These are phyloP conservation scores for Medakamo hakoo DNA, from an alignment of 139 green algal species.

Conservation along the genomic window DNA sequence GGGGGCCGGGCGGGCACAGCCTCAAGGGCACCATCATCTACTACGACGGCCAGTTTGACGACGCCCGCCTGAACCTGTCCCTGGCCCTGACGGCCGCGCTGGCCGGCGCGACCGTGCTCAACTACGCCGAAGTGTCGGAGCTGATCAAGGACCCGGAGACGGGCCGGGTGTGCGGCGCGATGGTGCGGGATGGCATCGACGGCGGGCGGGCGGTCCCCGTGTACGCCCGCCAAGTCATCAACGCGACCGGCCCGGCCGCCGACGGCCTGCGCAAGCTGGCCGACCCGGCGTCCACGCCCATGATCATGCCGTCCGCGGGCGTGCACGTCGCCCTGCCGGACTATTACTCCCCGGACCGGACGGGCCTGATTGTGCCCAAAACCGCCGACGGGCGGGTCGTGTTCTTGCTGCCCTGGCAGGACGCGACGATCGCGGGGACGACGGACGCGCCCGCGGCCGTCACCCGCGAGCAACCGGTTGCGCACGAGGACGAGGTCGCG, in stretches of 20 bases:
- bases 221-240: conserved; percentile 53
- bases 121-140: conserved; percentile 53
- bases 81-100: conserved; percentile 76
- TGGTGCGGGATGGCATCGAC: conserved; percentile 42
- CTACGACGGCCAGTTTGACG: conserved; percentile 96
- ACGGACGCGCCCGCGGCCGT: conserved; percentile 21
- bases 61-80: conserved; percentile 68
- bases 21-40: conserved; percentile 87
- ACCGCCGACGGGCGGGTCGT: conserved; percentile 93
- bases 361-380: conserved; percentile 94
- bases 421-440: conserved; percentile 79
- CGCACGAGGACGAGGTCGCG: conserved; percentile 66
- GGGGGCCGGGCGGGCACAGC: conserved; percentile 18
- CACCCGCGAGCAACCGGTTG: conserved; percentile 17
- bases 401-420: conserved; percentile 89
- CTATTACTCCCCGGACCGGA: conserved; percentile 64
- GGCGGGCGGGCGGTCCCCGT: conserved; percentile 12
- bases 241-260: conserved; percentile 72
- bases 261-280: conserved; percentile 51
- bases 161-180: conserved; percentile 54
- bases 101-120: conserved; percentile 65
- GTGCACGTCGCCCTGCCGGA: conserved; percentile 89
- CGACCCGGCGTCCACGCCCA: conserved; percentile 15
- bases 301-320: conserved; percentile 66
- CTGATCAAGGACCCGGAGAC: conserved; percentile 67